A percentile compares a stretch with the other conserved stretches of the same genome.
Conservation (phyloP, 2,329 filamentous ascomycete species). For the Huntiella abstrusa region DNA sequence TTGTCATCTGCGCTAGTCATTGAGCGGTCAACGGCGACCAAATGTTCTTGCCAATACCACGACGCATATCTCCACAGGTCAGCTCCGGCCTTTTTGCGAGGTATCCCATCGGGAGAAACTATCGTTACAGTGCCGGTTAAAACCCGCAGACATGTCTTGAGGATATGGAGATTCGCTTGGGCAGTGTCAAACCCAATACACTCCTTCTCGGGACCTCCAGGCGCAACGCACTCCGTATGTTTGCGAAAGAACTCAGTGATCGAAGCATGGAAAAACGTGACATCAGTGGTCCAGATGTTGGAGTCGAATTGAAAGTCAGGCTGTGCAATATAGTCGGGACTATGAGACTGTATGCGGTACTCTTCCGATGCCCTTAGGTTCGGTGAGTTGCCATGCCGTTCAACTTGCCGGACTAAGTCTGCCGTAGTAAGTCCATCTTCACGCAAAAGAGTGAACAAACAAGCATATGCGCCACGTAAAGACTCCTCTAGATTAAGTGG, state of each 20-base stretch:
- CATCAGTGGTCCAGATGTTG: slow-evolving; percentile 22
- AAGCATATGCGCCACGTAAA: slow-evolving; percentile 25
- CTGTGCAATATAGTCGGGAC: slow-evolving; percentile 17
- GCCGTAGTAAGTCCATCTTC: slow-evolving; percentile 26
- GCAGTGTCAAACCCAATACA: slow-evolving; percentile 20
- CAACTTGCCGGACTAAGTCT: slow-evolving; percentile 22
- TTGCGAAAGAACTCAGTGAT: slow-evolving; percentile 13
- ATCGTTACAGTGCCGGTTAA: slow-evolving; percentile 18
- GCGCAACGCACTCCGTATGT: slow-evolving; percentile 4
- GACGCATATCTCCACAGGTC: slow-evolving; percentile 20
- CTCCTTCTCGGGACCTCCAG: slow-evolving; percentile 9
- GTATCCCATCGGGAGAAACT: neutral
- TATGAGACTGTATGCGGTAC: slow-evolving; percentile 14
- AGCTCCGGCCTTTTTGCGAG: slow-evolving; percentile 4
- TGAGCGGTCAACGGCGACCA: slow-evolving; percentile 18
- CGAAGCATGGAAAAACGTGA: slow-evolving; percentile 19
- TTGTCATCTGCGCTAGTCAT: slow-evolving; percentile 17
- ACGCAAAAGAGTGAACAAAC: slow-evolving; percentile 27
- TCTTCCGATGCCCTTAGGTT: slow-evolving; percentile 11
- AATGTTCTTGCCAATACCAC: slow-evolving; percentile 27
- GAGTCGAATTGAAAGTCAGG: slow-evolving; percentile 23
- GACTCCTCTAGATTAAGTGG: slow-evolving; percentile 24
- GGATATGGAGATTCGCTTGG: slow-evolving; percentile 20
- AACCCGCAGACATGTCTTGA: slow-evolving; percentile 22
- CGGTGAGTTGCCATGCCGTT: slow-evolving; percentile 13